Conservation (phyloP, 352 stramenopile species). For the Thraustochytrium sp. region DNA sequence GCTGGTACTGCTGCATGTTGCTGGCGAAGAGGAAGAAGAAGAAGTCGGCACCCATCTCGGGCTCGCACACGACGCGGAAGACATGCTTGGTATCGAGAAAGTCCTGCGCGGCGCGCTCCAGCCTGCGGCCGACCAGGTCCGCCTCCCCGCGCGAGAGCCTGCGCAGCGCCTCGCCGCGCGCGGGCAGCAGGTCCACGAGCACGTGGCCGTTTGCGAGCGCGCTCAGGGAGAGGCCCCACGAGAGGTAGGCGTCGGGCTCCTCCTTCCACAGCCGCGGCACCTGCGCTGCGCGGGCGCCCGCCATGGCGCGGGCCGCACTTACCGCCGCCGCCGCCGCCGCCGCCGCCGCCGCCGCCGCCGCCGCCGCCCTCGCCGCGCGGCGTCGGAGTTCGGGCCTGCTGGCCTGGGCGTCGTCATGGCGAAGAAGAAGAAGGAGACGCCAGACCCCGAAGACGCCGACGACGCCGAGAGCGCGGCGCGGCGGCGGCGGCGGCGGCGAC, state of each 20-base stretch:
- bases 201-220: not conserved
- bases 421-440: no score
- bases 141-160: not conserved
- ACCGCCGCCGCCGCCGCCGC: no score
- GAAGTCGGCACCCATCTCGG: conserved; percentile 5
- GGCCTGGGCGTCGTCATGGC: no score
- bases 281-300: no score
- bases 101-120: not conserved
- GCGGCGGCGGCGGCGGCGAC: no score
- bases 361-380: not conserved
- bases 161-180: not conserved
- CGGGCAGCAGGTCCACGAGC: conserved; percentile 8
- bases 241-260: conserved; percentile 11
- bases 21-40: conserved; percentile 37
- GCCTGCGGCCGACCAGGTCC: not conserved
- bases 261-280: conserved; percentile 26
- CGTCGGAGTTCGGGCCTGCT: no score
- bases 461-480: no score
- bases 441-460: no score
- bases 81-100: conserved; percentile 34
- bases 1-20: conserved; percentile 8
- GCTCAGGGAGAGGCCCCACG: conserved; percentile 5
- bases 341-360: no score
- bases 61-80: conserved; percentile 20
- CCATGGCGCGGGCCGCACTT: not conserved